These are phyloP conservation scores for Oryza nivara DNA, from an alignment of 176 grass and related monocot species.

Conservation along the genomic window DNA sequence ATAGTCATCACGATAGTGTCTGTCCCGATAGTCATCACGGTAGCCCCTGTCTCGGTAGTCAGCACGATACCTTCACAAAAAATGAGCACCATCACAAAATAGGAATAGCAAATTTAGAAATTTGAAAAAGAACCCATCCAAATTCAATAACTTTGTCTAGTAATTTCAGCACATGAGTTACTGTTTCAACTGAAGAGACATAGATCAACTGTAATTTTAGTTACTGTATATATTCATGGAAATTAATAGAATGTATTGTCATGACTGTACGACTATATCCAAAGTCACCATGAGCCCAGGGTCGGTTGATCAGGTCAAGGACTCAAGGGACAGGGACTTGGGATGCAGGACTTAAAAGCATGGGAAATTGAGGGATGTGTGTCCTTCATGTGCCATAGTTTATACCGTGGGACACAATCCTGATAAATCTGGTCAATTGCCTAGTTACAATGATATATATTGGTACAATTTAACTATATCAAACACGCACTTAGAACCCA, in stretches of 20 bases:
- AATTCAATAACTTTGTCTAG: background rate
- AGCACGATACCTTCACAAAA: conserved; percentile 43
- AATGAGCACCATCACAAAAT: background rate
- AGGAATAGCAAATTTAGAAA: background rate
- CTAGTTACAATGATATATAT: background rate
- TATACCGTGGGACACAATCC: background rate
- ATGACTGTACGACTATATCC: background rate
- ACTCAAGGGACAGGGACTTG: too few relatives aligned
- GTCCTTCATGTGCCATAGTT: background rate
- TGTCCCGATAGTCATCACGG: conserved; percentile 49
- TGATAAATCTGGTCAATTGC: background rate
- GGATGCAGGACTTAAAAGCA: background rate
- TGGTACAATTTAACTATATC: background rate
- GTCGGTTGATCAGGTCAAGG: background rate
- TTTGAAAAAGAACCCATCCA: background rate
- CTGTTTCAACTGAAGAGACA: background rate
- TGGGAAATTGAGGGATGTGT: background rate
- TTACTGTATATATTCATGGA: background rate
- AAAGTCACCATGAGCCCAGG: background rate
- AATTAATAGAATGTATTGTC: background rate
- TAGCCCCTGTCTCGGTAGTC: conserved; percentile 55
- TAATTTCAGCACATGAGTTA: background rate
- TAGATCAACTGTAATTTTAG: background rate
- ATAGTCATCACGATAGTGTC: conserved; percentile 25
- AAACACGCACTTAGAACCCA: background rate